Evolutionary conservation across 2,329 filamentous ascomycete species (phyloP).

Genomic region (Pseudogymnoascus sp.): DNA sequence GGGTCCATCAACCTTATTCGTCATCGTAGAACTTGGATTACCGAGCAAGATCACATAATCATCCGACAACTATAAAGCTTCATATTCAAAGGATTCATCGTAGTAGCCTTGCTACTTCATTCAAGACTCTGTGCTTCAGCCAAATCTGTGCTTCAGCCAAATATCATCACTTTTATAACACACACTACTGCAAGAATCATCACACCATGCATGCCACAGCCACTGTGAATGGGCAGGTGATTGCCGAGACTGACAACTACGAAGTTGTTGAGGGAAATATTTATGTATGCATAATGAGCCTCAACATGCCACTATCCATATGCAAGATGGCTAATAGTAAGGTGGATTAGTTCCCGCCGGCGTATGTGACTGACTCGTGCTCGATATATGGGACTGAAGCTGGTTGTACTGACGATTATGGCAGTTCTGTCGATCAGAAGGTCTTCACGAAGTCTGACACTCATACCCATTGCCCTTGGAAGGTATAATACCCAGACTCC

Average conservation of each 20-base stretch:
- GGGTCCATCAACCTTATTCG: neutral
- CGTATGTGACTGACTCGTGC: slow-evolving; percentile 23
- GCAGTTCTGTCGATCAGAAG: slow-evolving; percentile 34
- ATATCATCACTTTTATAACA: neutral
- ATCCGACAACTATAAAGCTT: neutral
- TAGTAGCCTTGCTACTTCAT: neutral
- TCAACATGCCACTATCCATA: neutral
- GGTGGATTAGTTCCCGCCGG: slow-evolving; percentile 31
- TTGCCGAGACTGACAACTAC: slow-evolving; percentile 41
- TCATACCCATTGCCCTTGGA: slow-evolving; percentile 41
- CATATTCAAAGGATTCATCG: neutral
- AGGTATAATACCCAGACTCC: slow-evolving; percentile 20
- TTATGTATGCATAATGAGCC: slow-evolving; percentile 32
- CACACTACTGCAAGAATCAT: neutral
- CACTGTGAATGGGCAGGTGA: slow-evolving; percentile 38
- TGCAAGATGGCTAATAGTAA: neutral
- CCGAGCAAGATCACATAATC: slow-evolving; percentile 2
- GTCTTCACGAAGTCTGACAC: slow-evolving; percentile 37
- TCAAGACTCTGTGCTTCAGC: neutral
- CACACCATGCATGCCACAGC: slow-evolving; percentile 24
- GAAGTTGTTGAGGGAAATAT: slow-evolving; percentile 44
- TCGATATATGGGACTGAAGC: neutral
- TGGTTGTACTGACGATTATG: slow-evolving; percentile 16
- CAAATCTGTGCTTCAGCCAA: neutral
- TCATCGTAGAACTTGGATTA: neutral